A percentile compares a stretch with the other conserved stretches of the same genome.
phyloP scores from a whole-genome alignment of 441 rosid genomes.

The Bocquillonia castaneifolia region DNA sequence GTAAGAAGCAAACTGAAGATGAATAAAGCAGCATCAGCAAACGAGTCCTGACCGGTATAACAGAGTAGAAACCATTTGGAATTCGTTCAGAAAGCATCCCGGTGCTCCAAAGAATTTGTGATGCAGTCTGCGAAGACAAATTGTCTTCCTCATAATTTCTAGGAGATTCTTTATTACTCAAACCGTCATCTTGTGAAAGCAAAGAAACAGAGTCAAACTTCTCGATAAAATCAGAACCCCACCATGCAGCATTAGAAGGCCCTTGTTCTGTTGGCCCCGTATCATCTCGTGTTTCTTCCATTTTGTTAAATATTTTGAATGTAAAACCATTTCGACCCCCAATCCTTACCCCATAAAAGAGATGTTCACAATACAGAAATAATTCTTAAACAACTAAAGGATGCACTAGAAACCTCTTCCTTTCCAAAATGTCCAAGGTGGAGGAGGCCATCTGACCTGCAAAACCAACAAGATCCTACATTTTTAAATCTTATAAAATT shows the following conservation, averaged over 20 bases:
- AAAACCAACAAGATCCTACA: slow-evolving; percentile 20
- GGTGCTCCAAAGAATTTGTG: slow-evolving; percentile 89
- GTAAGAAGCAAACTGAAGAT: background rate
- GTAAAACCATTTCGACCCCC: slow-evolving; percentile 56
- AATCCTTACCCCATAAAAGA: slow-evolving; percentile 56
- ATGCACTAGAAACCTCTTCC: slow-evolving; percentile 30
- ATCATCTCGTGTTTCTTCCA: slow-evolving; percentile 85
- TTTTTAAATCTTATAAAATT: no score
- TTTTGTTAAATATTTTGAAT: slow-evolving; percentile 45
- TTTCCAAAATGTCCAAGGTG: slow-evolving; percentile 34
- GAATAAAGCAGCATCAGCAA: background rate
- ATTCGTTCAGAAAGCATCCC: slow-evolving; percentile 78
- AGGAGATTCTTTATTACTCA: slow-evolving; percentile 56
- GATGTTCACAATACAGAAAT: slow-evolving; percentile 24
- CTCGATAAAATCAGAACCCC: slow-evolving; percentile 84
- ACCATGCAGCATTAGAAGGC: slow-evolving; percentile 64
- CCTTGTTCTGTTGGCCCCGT: slow-evolving; percentile 67
- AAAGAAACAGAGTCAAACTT: slow-evolving; percentile 72
- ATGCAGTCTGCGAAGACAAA: slow-evolving; percentile 64
- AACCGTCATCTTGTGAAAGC: slow-evolving; percentile 64
- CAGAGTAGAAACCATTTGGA: slow-evolving; percentile 92
- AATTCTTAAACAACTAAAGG: slow-evolving; percentile 34
- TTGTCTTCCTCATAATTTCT: slow-evolving; percentile 61
- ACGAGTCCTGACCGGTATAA: slow-evolving; percentile 62
- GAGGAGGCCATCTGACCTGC: slow-evolving; percentile 60